These are phyloP conservation scores for Stephania yunnanensis DNA, from an alignment of 164 flowering plant species.

Conservation along the genomic window DNA sequence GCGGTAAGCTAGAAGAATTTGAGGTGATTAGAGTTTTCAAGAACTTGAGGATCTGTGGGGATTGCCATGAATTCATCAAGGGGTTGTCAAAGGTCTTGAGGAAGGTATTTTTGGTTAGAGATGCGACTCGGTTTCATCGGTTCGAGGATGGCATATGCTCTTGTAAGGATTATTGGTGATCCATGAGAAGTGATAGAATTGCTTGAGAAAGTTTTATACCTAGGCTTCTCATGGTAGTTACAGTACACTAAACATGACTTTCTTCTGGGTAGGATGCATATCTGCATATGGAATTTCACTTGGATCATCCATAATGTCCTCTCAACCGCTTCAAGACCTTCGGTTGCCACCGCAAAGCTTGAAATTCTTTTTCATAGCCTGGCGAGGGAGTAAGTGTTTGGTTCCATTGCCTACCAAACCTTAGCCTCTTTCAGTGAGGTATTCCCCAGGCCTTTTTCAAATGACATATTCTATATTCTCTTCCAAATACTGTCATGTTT, in stretches of 20 bases:
- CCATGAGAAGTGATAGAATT: not conserved
- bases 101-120: conserved; percentile 55
- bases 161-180: conserved; percentile 74
- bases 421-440: not conserved
- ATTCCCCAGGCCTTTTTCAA: not conserved
- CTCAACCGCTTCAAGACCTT: not conserved
- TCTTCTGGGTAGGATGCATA: not conserved
- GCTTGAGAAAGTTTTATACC: not conserved
- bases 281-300: not conserved
- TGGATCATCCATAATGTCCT: not conserved
- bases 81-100: conserved; percentile 51
- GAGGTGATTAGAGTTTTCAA: conserved; percentile 53
- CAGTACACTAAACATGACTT: not conserved
- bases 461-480: not conserved
- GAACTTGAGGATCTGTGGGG: conserved; percentile 73
- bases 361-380: not conserved
- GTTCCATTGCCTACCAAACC: not conserved
- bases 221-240: not conserved
- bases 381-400: not conserved
- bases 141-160: conserved; percentile 60
- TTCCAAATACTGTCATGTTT: not conserved
- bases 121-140: conserved; percentile 71
- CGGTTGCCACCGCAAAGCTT: not conserved
- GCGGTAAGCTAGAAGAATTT: conserved; percentile 32
- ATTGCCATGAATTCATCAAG: conserved; percentile 73